Base-by-base conservation (phyloP, 2,329 filamentous ascomycete species). In the Aureobasidium sp. region DNA sequence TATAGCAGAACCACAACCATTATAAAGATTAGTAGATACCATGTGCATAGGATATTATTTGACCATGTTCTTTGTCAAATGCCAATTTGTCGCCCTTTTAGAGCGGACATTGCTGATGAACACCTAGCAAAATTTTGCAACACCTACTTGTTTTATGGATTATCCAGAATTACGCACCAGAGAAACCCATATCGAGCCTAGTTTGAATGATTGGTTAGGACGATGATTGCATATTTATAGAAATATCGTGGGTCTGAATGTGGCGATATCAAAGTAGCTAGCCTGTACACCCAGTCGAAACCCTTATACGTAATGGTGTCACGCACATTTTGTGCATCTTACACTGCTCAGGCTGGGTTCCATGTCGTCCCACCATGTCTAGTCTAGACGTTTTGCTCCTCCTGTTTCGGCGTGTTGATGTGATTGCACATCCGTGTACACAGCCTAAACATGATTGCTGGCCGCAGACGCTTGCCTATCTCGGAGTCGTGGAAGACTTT, bases 371-470 rank as follows among this genome's bases (percentile, higher is more conserved):
- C 41, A 36, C 27, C 55, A 36, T 58, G 56, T 39, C 56, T 22
- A 9, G 56, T 49, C 57, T 49, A 41, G 57, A 60, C 44, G 29
- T 60, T 37, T 49, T 42, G 36, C 57, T 61, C 36, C 45, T 51
- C 14, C 31, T 31, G 31, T 27, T 25, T 25, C 47, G 47, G 58
- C 47, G 25, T 61, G 17, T 61, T 42, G 37, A 39, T 52, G 58
- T 61, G 58, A 61, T 61, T 61, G 34, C 58, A 61, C 58, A 61
- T 61, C 17, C 52, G 5, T 20, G 49, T 62, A 48, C 60, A 62
- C 39, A 62, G 49, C 48, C 60, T 53, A 22, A 62, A 62, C 60
- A 62, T 62, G 49, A 62, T 48, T 36, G 60, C 60, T 56, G 49
- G 60, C 49, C 60, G 60, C 27, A 62, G n/a, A 31, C 60, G 60